Evolutionary conservation across 164 flowering plant species (phyloP), one percentile per base, ranked within the genome.

Genomic region (Umbilicus rupestris): DNA sequence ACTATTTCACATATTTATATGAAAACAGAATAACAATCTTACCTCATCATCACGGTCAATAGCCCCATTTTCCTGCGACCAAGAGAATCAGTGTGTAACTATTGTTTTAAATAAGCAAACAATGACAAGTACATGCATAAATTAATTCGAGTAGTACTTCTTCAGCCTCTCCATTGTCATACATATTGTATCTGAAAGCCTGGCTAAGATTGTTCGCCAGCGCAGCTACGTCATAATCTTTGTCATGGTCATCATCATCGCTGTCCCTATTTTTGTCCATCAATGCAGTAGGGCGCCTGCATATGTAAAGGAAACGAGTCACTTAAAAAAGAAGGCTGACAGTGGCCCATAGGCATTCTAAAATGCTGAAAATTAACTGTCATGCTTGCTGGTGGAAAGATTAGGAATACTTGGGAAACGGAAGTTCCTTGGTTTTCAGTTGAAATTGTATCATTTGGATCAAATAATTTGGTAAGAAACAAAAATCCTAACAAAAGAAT

Each of bases 31-130:
- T 46, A 22, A 31, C 3, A 79, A 47, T 1, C 4, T 49, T 74
- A 94, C 98, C 92, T 89, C 98, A 69, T 91, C 95, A 78, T 89
- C 93, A 24, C 88, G 90, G 78, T 85, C 97, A 73, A 82, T 80
- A 70, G 87, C 73, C 52, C 83, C 87, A 71, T 82, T 81, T 37
- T 80, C 93, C 98, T 91, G 82, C 73, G 75, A 75, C 37, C 63
- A 74, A 57, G 16, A 66, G 39, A 77, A 55, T 6, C 12, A 14
- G 19, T 52, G 24, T 52, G 29, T 28, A 16, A 41, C 16, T 29
- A 9, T 28, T 1, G 28, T 26, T 3, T 11, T 22, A 12, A 17
- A 31, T 44, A 24, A 29, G 14, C 16, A n/a, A 35, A 35, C 10
- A 55, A 37, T 30, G 15, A 15, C 7, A 20, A 45, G 31, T 20